A percentile compares a stretch with the other conserved stretches of the same genome.
phyloP scores from a whole-genome alignment of 2,329 filamentous ascomycete genomes.

The Aspergillus sojae region DNA sequence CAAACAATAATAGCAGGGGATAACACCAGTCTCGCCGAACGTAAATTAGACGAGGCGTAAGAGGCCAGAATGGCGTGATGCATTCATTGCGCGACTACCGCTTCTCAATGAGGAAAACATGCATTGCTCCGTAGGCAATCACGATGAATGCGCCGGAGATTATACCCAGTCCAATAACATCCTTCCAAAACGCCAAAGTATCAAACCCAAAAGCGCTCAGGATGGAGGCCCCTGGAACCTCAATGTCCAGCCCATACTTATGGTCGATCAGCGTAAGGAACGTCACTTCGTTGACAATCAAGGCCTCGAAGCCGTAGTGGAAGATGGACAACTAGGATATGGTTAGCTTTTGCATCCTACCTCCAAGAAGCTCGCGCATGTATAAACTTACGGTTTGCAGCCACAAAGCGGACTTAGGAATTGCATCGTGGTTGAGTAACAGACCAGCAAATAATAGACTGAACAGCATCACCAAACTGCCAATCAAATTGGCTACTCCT shows the following conservation, averaged over 20 bases:
- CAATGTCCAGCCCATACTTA: conserved; percentile 95
- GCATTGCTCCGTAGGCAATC: conserved; percentile 89
- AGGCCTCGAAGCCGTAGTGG: conserved; percentile 93
- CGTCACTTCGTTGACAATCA: conserved; percentile 96
- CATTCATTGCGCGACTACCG: conserved; percentile 52
- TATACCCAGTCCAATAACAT: conserved; percentile 77
- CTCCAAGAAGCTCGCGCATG: not conserved
- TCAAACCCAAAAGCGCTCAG: conserved; percentile 94
- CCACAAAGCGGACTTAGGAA: conserved; percentile 83
- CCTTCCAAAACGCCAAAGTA: conserved; percentile 80
- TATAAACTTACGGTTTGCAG: conserved; percentile 69
- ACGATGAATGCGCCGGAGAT: conserved; percentile 84
- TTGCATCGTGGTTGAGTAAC: conserved; percentile 90
- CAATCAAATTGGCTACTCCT: conserved; percentile 89
- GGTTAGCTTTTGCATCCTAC: conserved; percentile 23
- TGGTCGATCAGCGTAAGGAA: conserved; percentile 87
- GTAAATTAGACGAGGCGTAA: not conserved
- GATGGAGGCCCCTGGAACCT: conserved; percentile 91
- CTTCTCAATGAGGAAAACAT: conserved; percentile 88
- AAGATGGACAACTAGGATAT: conserved; percentile 78
- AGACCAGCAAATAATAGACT: conserved; percentile 92
- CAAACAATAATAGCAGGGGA: not conserved
- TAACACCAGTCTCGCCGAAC: not conserved
- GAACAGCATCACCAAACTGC: conserved; percentile 96
- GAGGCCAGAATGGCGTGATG: not conserved